These are phyloP conservation scores for Chytriomyces sp. DNA, from an alignment of 192 early-diverging fungal genomes.

Conservation along the genomic window DNA sequence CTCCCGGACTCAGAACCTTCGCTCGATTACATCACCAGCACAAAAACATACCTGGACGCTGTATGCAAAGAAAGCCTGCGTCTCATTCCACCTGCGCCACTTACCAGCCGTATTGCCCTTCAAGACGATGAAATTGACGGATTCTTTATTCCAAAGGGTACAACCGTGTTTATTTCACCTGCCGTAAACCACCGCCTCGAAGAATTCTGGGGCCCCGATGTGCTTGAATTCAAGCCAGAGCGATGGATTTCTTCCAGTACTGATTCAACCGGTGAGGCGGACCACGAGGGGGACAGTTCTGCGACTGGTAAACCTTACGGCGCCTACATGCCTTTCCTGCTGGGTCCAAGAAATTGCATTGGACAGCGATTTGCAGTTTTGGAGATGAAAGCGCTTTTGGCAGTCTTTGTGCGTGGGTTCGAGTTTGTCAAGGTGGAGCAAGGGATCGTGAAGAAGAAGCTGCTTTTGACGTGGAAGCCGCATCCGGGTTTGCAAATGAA, in stretches of 20 bases:
- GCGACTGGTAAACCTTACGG: constrained; percentile 3
- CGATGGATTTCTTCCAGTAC: constrained; percentile 6
- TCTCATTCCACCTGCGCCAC: constrained; percentile 9
- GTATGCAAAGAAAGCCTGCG: constrained; percentile 15
- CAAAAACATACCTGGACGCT: constrained; percentile 16
- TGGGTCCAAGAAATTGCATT: constrained; percentile 34
- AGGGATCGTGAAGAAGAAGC: constrained; percentile 16
- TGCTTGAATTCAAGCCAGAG: constrained; percentile 20
- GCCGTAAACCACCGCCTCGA: constrained; percentile 5
- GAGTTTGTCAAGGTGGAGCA: constrained; percentile 33
- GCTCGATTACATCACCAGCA: neutral
- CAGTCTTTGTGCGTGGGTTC: constrained; percentile 22
- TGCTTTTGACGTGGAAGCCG: constrained; percentile 30
- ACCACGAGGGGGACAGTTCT: neutral
- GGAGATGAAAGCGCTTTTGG: constrained; percentile 26
- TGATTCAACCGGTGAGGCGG: neutral
- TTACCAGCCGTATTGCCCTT: neutral
- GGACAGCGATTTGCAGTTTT: constrained; percentile 24
- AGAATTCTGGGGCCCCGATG: constrained; percentile 26
- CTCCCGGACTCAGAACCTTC: neutral
- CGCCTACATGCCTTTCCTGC: constrained; percentile 27
- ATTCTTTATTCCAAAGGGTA: constrained; percentile 18
- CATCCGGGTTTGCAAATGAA: constrained; percentile 13
- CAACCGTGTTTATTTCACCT: constrained; percentile 1
- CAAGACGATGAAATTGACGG: constrained; percentile 20